Base-by-base conservation (phyloP, 1,284 basidiomycete species). In the Ustilago bromivora region DNA sequence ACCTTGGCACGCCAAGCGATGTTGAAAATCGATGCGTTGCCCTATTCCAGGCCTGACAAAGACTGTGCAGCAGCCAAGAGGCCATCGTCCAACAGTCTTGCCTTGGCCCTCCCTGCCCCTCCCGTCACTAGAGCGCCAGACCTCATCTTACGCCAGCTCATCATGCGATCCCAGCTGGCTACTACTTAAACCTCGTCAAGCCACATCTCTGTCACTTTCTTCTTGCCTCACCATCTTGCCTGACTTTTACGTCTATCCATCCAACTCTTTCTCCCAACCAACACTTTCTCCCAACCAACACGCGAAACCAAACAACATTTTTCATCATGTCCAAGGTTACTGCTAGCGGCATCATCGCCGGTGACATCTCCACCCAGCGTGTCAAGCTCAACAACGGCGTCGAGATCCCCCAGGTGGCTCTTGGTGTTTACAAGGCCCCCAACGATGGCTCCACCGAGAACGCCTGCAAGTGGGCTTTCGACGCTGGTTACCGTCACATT, bases 351-450 rank as follows among this genome's bases (percentile, higher is more conserved):
- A 61, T 81, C 58, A 64, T 52, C 34, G 43, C 67, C 58, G 80
- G 80, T 34, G 79, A 81, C 73, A 73, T 84, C 57, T 81, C 80
- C 56, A 82, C 81, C 70, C 81, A 83, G 73, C 80, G 76, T 57
- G 71, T 84, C 70, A 83, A 83, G 76, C 78, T 84, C 57, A 83
- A 81, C 81, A 76, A 77, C 61, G 82, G 82, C 57, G 61, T 69
- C 17, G 80, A 81, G 67, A 84, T 83, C 57, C 81, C 82, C 43
- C 82, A 84, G 78, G 80, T 84, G 63, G 83, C 83, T 35, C 81
- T 84, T 36, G 83, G 83, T 71, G 84, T 85, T 52, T 84, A 85
- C 82, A 85, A 84, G 79, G 84, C 83, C 19, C 83, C 82, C 68
- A 85, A 85, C 79, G 83, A 85, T 71, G 80, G 78, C 58, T 83